Percentiles rank a stretch among this genome's conserved stretches.
Conservation (phyloP, 768 basidiomycete genomes). For the Lepiota brunneoincarnata region DNA sequence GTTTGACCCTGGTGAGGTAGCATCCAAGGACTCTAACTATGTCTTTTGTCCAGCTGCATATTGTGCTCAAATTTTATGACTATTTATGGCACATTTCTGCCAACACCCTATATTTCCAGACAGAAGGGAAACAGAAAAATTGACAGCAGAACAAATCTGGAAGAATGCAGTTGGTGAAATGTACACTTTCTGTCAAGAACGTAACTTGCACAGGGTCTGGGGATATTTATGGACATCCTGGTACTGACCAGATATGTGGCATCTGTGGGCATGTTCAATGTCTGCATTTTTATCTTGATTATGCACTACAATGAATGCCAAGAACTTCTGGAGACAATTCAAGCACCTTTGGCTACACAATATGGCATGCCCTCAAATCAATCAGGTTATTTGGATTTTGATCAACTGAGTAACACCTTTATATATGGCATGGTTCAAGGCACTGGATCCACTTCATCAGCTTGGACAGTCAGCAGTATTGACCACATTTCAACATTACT, state of each 20-base stretch:
- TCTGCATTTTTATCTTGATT: constrained; percentile 19
- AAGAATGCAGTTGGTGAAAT: constrained; percentile 28
- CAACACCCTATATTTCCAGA: constrained; percentile 25
- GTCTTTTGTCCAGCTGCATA: constrained; percentile 29
- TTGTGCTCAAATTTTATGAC: constrained; percentile 19
- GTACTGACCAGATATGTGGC: constrained; percentile 30
- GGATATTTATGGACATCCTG: constrained; percentile 34
- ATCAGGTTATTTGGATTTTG: constrained; percentile 30
- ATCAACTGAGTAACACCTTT: constrained; percentile 22
- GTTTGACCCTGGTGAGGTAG: constrained; percentile 24
- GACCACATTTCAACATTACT: constrained; percentile 20
- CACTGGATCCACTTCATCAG: constrained; percentile 13
- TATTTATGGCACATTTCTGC: constrained; percentile 28
- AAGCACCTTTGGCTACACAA: constrained; percentile 27
- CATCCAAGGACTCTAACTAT: constrained; percentile 16
- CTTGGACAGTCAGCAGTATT: constrained; percentile 20
- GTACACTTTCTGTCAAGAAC: constrained; percentile 27
- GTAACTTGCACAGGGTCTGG: constrained; percentile 30
- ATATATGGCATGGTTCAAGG: constrained; percentile 17
- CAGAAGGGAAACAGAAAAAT: constrained; percentile 11
- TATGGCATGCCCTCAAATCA: constrained; percentile 22
- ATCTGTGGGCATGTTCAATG: constrained; percentile 29
- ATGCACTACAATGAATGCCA: constrained; percentile 29
- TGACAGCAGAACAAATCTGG: constrained; percentile 21
- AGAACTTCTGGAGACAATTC: constrained; percentile 29